Evolutionary conservation across 257 asterid genomes (phyloP).

Genomic region (Phtheirospermum japonicum): DNA sequence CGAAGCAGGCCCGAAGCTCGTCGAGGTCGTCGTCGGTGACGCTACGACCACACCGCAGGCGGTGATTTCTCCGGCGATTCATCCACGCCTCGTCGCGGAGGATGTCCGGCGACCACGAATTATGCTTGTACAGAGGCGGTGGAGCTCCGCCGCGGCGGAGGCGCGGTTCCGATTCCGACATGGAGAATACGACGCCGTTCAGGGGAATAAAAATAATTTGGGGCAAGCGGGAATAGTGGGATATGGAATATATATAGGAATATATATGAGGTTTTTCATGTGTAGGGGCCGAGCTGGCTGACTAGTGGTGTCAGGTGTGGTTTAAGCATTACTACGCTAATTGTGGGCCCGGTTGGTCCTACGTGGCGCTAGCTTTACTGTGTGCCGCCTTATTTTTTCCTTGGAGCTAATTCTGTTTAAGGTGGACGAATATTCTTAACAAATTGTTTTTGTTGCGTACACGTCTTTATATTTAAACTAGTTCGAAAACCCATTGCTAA

Average conservation of each 20-base stretch:
- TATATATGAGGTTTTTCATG: not conserved
- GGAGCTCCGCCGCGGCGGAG: conserved; percentile 30
- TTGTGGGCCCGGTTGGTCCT: not conserved
- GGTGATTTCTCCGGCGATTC: conserved; percentile 31
- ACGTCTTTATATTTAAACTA: too few species aligned
- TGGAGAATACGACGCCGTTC: conserved; percentile 28
- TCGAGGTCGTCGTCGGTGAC: conserved; percentile 59
- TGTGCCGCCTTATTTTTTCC: not conserved
- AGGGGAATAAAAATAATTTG: not conserved
- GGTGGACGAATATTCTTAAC: too few species aligned
- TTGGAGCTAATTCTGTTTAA: conserved; percentile 10
- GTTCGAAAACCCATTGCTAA: too few species aligned
- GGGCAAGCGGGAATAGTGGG: conserved; percentile 8
- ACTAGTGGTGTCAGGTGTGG: not conserved
- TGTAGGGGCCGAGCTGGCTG: not conserved
- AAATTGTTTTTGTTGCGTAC: too few species aligned
- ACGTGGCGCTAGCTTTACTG: not conserved
- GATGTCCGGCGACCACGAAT: conserved; percentile 55
- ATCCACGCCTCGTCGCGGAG: conserved; percentile 60
- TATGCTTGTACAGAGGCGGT: conserved; percentile 38
- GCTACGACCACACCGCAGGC: conserved; percentile 38
- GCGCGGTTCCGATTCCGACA: conserved; percentile 34
- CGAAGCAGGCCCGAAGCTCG: conserved; percentile 67
- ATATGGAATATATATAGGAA: not conserved
- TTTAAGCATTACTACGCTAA: not conserved